phyloP scores from a whole-genome alignment of 305 asterid genomes.

The Fraxinus paxiana region DNA sequence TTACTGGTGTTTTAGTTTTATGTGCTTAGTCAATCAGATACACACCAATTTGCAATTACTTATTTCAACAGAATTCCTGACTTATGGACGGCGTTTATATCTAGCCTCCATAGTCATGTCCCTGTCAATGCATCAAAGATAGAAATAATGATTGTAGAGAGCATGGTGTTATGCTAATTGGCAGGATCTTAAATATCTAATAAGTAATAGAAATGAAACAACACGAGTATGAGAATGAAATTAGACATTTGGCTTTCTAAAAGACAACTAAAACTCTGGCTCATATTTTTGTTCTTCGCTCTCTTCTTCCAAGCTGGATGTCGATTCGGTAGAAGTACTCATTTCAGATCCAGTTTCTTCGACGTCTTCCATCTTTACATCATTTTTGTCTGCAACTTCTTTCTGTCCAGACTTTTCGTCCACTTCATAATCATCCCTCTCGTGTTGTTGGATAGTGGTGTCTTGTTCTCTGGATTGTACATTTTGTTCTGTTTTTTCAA shows the following conservation, averaged over 20 bases:
- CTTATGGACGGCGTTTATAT: neutral
- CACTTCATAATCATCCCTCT: constrained; percentile 7
- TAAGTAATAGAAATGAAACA: constrained; percentile 10
- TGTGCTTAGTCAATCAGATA: neutral
- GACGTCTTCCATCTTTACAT: constrained; percentile 20
- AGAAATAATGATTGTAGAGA: neutral
- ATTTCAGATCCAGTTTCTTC: constrained; percentile 28
- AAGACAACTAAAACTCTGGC: constrained; percentile 31
- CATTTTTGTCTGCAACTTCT: constrained; percentile 20
- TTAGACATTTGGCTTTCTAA: neutral
- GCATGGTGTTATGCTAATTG: neutral
- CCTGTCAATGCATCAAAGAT: neutral
- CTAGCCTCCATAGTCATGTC: neutral
- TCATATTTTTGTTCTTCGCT: constrained; percentile 25
- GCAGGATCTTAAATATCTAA: constrained; percentile 9
- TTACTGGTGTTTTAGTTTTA: neutral
- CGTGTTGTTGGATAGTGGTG: constrained; percentile 8
- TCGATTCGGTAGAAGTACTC: constrained; percentile 16
- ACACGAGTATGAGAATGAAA: constrained; percentile 2
- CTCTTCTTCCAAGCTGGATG: constrained; percentile 6
- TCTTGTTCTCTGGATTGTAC: constrained; percentile 16
- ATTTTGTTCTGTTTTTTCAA: constrained; percentile 19
- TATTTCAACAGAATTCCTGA: neutral
- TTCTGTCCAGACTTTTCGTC: constrained; percentile 18
- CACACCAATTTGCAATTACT: neutral